Evolutionary conservation across 768 basidiomycete species (phyloP).

Genomic region (Russula vinacea): DNA sequence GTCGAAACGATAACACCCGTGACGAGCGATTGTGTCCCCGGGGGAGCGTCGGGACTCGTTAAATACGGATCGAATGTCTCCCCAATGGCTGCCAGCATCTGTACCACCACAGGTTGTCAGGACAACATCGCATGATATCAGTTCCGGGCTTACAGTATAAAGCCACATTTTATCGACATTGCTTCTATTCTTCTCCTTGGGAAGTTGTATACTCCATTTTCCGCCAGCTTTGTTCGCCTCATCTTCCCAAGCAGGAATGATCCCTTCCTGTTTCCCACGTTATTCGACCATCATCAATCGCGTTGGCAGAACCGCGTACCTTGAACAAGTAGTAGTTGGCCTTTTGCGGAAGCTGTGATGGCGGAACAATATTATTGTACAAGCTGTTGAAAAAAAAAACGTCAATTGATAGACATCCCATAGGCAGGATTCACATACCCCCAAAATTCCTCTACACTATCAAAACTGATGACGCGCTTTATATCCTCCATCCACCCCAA

Average conservation of each 20-base stretch:
- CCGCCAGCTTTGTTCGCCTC: conserved; percentile 95
- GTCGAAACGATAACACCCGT: conserved; percentile 95
- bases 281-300: neutral
- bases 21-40: conserved; percentile 45
- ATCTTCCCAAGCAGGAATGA: conserved; percentile 98
- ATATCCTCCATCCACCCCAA: conserved; percentile 99
- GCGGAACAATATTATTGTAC: conserved; percentile 97
- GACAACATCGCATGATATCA: conserved; percentile 25
- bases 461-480: conserved; percentile 91
- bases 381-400: conserved; percentile 46
- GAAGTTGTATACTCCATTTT: conserved; percentile 98
- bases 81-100: conserved; percentile 99
- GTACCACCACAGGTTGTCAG: conserved; percentile 14
- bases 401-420: conserved; percentile 25
- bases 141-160: conserved; percentile 65
- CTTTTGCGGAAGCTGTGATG: conserved; percentile 88
- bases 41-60: conserved; percentile 45
- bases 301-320: conserved; percentile 43
- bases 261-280: conserved; percentile 63
- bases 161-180: conserved; percentile 96
- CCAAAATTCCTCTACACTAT: conserved; percentile 99
- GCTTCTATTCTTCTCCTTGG: conserved; percentile 85
- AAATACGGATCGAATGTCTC: conserved; percentile 95
- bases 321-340: conserved; percentile 99
- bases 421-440: conserved; percentile 55